Evolutionary conservation across 2,329 filamentous ascomycete genomes (phyloP), one percentile per base, ranked within the genome.

Genomic region (Xylaria polymorpha): DNA sequence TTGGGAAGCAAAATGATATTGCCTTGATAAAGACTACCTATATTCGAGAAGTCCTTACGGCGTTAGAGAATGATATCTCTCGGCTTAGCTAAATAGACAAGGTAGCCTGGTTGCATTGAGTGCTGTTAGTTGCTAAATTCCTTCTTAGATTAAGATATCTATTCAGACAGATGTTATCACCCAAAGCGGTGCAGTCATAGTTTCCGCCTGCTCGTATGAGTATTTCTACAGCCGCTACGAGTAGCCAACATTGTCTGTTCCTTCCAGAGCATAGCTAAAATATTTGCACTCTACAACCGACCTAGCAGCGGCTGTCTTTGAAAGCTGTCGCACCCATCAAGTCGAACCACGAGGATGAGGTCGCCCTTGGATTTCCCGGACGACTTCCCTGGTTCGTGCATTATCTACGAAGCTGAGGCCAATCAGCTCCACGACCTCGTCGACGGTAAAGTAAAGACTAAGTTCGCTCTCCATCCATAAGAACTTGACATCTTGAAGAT

Each of bases 381-480:
- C 84, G 18, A 87, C 84, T 73, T 88, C 86, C 74, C 85, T 85
- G 25, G 87, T 87, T 70, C 87, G 81, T 9, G 83, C 76, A 77
- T 90, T 91, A 74, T 88, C 86, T 79, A 90, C 89, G 74, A 91
- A 91, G 77, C 88, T 91, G 22, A 88, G 82, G 60, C 85, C 82
- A 55, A 91, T 86, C 73, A 91, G 77, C 70, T 91, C 88, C 41
- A 90, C 79, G 15, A 91, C 87, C 80, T 91, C 89, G 4, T 85
- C 84, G 8, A 81, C 83, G 0, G 85, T 83, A 73, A 91, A 91
- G 77, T 90, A 89, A 44, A 90, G 77, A 71, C 88, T 90, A 50
- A 91, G 80, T 77, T 91, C 88, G 78, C 88, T 89, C 71, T 91
- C 88, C 74, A 86, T 84, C 89, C 89, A 91, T 44, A 91, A 78